These are phyloP conservation scores for Trichoderma hamatum DNA, from an alignment of 2,329 filamentous ascomycete species.

Conservation along the genomic window DNA sequence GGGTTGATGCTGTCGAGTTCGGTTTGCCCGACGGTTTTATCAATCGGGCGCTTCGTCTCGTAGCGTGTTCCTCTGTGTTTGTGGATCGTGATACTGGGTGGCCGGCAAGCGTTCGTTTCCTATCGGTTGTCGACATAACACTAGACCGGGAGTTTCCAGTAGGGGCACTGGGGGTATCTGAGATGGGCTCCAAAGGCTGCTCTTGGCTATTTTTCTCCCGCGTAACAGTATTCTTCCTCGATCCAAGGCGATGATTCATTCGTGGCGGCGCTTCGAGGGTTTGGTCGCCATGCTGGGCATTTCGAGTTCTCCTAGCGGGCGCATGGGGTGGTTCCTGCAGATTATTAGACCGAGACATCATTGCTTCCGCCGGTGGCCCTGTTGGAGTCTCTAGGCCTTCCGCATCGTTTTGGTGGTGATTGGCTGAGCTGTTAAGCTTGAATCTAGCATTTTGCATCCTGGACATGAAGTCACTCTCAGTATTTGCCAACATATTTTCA, in stretches of 20 bases:
- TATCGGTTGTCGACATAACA: conserved; percentile 58
- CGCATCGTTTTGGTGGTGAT: conserved; percentile 43
- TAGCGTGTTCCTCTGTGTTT: conserved; percentile 61
- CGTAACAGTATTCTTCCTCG: conserved; percentile 46
- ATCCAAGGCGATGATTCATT: conserved; percentile 60
- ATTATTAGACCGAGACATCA: conserved; percentile 33
- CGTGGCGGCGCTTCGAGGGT: conserved; percentile 64
- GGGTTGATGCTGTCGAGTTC: conserved; percentile 58
- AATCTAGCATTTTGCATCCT: conserved; percentile 58
- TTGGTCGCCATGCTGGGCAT: conserved; percentile 55
- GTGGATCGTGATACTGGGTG: conserved; percentile 62
- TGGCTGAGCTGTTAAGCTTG: conserved; percentile 46
- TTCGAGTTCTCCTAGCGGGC: conserved; percentile 56
- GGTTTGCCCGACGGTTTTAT: conserved; percentile 72
- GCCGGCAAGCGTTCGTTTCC: conserved; percentile 92
- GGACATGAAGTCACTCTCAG: conserved; percentile 59
- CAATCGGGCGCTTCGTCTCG: conserved; percentile 71
- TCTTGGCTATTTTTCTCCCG: conserved; percentile 38
- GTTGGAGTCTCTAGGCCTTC: conserved; percentile 67
- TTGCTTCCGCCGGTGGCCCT: conserved; percentile 33
- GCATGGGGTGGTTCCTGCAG: conserved; percentile 55
- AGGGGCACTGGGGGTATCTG: conserved; percentile 46
- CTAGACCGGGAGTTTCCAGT: conserved; percentile 42
- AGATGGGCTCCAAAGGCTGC: conserved; percentile 42
- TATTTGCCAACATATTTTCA: conserved; percentile 46